Evolutionary conservation across 31 red algal genomes (phyloP), one percentile per base, ranked within the genome.

Genomic region (Bonnemaisonia californica): DNA sequence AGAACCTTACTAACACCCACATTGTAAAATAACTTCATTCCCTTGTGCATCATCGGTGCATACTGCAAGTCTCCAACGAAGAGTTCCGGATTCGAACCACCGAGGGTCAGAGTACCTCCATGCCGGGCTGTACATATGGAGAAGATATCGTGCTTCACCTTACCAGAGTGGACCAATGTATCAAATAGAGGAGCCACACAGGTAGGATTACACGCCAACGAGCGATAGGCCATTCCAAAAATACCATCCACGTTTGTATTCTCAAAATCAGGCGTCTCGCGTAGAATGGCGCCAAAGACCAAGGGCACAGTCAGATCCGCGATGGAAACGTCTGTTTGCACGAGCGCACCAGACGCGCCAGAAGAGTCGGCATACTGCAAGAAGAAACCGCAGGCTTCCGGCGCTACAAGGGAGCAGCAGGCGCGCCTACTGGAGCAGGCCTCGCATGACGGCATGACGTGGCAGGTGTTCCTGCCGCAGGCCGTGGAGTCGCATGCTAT

Each of bases 151-250:
- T 55, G 68, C 41, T 76, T 58, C 21, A 97, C 67, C 31, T 62
- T 60, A 16, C 94, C 94, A 9, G 51, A 62, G 12, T 34, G 41
- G 18, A 93, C 79, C 11, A 97, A 74, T 37, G 80, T 74, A 77
- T 97, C 94, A 75, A 97, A 89, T 12, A 97, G 57, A 54, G 94
- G 94, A 33, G 57, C 31, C 27, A 97, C 82, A 54, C 94, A 97
- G 21, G 94, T 89, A 16, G 94, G 94, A 64, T 97, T 97, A 47
- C 94, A 97, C n/a, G 94, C 94, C 0, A 97, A 90, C 19, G 69
- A 26, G 37, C 80, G 79, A 54, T 83, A 97, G 0, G 94, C 94
- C 60, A 97, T 62, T 39, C 94, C 94, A 29, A 92, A 82, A 67
- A 97, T 93, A 54, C 94, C 94, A 69, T 97, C 94, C 16, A 97